Conservation (phyloP, 768 basidiomycete species). For the Albatrellus ellisii region DNA sequence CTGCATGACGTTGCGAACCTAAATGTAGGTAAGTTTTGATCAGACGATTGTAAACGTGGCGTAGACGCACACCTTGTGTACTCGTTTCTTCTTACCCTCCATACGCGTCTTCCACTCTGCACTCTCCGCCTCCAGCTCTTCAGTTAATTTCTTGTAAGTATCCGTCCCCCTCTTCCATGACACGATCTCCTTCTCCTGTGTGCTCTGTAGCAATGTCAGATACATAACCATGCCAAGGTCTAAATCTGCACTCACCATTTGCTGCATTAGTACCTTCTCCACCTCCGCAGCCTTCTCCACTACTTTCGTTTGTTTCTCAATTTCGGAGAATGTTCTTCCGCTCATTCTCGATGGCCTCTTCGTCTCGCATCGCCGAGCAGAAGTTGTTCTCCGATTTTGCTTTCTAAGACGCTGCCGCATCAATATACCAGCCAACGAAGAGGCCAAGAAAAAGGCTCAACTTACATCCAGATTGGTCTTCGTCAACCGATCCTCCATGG, state of each 20-base stretch:
- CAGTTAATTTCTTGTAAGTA: too few relatives aligned
- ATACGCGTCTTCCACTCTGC: too few relatives aligned
- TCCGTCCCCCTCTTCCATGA: too few relatives aligned
- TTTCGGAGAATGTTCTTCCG: conserved; percentile 48
- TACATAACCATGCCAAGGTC: not conserved
- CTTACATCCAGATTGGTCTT: conserved; percentile 59
- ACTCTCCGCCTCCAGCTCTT: conserved; percentile 19
- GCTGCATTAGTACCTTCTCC: conserved; percentile 43
- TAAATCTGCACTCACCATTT: conserved; percentile 36
- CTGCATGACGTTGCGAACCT: too few relatives aligned
- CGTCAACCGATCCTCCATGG: conserved; percentile 57
- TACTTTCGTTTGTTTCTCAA: conserved; percentile 44
- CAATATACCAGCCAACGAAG: not conserved
- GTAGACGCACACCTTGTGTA: too few relatives aligned
- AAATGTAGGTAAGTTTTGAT: too few relatives aligned
- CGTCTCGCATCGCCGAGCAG: conserved; percentile 80
- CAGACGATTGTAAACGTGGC: too few relatives aligned
- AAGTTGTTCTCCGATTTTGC: conserved; percentile 95
- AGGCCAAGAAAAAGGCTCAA: conserved; percentile 4
- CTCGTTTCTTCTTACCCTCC: too few relatives aligned
- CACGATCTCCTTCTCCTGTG: too few relatives aligned
- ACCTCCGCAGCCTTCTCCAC: conserved; percentile 54
- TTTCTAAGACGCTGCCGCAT: conserved; percentile 41
- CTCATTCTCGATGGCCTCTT: conserved; percentile 70
- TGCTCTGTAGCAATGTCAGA: too few relatives aligned